Evolutionary conservation across 73 alveolate species (phyloP).

Genomic region (Blepharisma japonicum): DNA sequence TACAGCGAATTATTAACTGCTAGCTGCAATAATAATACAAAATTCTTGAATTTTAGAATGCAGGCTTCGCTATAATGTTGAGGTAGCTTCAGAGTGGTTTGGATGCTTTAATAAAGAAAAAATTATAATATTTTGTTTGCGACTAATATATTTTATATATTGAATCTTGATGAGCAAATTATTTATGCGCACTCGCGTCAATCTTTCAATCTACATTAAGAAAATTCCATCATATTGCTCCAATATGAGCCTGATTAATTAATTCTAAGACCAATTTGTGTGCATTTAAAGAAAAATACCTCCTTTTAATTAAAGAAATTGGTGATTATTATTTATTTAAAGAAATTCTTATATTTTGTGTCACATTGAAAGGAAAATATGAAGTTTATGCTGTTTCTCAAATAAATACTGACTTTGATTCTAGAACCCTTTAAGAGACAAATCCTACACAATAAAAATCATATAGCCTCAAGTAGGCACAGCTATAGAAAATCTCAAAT

Average conservation of each 20-base stretch:
- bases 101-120: neutral
- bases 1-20: neutral
- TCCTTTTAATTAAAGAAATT: slow-evolving; percentile 4
- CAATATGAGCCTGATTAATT: neutral
- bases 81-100: neutral
- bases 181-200: neutral
- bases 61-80: neutral
- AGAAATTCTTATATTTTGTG: too few species aligned
- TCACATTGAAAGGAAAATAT: neutral
- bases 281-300: neutral
- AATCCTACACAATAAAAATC: too few species aligned
- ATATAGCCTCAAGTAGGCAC: too few species aligned
- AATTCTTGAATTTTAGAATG: neutral
- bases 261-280: neutral
- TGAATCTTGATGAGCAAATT: neutral
- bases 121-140: neutral
- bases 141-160: slow-evolving; percentile 5
- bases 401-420: neutral
- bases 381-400: neutral
- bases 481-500: too few species aligned
- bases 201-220: neutral
- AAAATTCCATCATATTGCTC: neutral
- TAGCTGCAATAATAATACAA: neutral
- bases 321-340: neutral
- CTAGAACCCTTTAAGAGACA: neutral